A percentile compares a stretch with the other conserved stretches of the same genome.
Evolutionary conservation across 306 rosid species (phyloP).

Genomic region (Chamaecrista fasciculata): DNA sequence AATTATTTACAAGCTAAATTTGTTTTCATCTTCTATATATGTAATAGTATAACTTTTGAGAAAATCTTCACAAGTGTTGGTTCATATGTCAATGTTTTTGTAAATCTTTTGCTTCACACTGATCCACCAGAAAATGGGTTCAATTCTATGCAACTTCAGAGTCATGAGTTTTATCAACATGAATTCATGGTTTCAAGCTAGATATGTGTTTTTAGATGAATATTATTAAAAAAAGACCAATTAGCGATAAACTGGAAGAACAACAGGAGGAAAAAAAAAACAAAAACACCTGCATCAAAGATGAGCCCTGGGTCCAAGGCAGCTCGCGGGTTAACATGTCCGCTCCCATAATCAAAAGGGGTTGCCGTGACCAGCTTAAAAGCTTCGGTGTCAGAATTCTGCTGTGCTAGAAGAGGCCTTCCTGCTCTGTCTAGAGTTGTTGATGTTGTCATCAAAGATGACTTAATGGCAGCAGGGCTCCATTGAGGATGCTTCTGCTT

Average conservation of each 20-base stretch:
- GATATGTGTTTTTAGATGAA: neutral
- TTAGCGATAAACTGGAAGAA: constrained; percentile 9
- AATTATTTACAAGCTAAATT: neutral
- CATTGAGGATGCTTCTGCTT: constrained; percentile 97
- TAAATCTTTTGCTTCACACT: neutral
- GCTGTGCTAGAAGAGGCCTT: constrained; percentile 87
- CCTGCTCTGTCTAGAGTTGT: constrained; percentile 86
- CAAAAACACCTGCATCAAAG: constrained; percentile 76
- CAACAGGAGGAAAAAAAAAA: constrained; percentile 6
- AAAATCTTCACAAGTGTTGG: neutral
- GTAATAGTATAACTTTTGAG: neutral
- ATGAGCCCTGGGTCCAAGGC: constrained; percentile 98
- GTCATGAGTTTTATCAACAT: neutral
- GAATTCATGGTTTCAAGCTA: constrained; percentile 16
- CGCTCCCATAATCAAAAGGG: constrained; percentile 97
- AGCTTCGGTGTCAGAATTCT: constrained; percentile 80
- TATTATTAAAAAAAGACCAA: neutral
- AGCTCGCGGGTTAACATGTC: constrained; percentile 94
- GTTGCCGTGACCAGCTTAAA: constrained; percentile 72
- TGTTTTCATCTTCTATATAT: neutral
- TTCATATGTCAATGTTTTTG: neutral
- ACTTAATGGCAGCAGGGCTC: constrained; percentile 99
- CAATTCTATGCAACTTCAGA: neutral
- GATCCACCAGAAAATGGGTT: constrained; percentile 9
- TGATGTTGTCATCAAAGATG: constrained; percentile 96